Evolutionary conservation across 257 asterid genomes (phyloP), one percentile per base, ranked within the genome.

Genomic region (Solanum virginianum): DNA sequence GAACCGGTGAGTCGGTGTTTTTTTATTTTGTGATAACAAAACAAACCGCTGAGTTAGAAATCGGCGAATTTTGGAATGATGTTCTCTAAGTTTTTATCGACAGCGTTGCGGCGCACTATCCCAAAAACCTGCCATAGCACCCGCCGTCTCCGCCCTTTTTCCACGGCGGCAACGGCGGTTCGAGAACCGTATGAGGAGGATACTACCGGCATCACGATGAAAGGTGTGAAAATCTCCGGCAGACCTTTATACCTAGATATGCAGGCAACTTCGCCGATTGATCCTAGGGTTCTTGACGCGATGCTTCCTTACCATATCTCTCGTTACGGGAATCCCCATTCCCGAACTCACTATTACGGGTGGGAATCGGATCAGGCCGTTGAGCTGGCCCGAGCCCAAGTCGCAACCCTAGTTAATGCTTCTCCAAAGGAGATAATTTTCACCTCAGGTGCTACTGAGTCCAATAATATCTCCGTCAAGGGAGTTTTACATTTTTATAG

Each of bases 211-310:
- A 86, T 97, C 20, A 83, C 91, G 18, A 90, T 94, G 92, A 97
- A 97, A 89, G 98, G 98, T 7, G 99, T 97, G 3, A 94, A 92
- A 90, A 97, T 97, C 75, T 85, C 98, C 47, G 99, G 99, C 4
- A 88, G 99, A 10, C 99, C 99, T 5, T 93, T 97, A 24, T 97
- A 97, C 88, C 98, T 97, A 59, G 99, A 97, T 83, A 87, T 97
- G 98, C 99, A 97, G 84, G 98, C 99, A 8, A 97, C 98, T 1
- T 94, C 99, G 4, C 99, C 99, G 2, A 94, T 97, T 68, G 99
- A 97, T 86, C 98, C 99, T 12, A 84, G 99, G 51, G 98, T 97
- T 5, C 93, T 97, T 7, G 99, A 97, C 84, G 91, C 97, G 29
- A 97, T 97, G 98, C 97, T 95, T 2, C 99, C 99, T 22, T 97